Base-by-base conservation (phyloP, 148 eudicot genomes). In the Limonium bicolor region DNA sequence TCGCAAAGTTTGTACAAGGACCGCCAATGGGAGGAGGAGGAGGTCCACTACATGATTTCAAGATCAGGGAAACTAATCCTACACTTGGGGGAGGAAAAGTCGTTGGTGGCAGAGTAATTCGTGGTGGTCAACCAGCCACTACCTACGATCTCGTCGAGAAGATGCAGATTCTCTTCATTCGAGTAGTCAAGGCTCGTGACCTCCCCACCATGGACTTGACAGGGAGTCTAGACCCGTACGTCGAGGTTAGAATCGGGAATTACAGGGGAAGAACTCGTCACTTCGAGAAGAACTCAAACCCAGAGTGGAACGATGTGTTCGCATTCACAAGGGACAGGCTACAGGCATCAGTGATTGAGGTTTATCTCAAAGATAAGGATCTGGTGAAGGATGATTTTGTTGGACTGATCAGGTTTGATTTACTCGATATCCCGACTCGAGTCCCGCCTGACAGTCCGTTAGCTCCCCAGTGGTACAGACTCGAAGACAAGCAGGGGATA, bases 381-480 rank as follows among this genome's bases (percentile, higher is more conserved):
- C 27, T 76, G 43, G 33, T 86, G 22, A 78, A 73, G 65, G 96
- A 86, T 53, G 96, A 82, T 50, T 78, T 78, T 58, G 72, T 82
- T 18, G 96, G 96, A 6, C 10, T 59, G 4, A 44, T 75, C 25
- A 61, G 80, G 6, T 58, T 78, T 46, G 94, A 76, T 53, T 67
- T 86, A 10, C 36, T 42, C 30, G 94, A 86, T 34, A 59, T 86
- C 5, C 96, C 94, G 0, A 66, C 58, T 0, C 66, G 94, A 6
- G 88, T 78, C 13, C 88, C 96, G 15, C 96, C 96, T 0, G 96
- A 86, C 54, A 82, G 94, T 54, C 88, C 94, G 1, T 61, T 86
- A 53, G 96, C 96, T 22, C 82, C 96, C 4, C 77, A 82, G 30
- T 86, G 94, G 96, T 71, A 86, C 51, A 66, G 77, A 21, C 73